Evolutionary conservation across 1,284 basidiomycete genomes (phyloP), one percentile per base, ranked within the genome.

Genomic region (Papiliotrema flavescens): DNA sequence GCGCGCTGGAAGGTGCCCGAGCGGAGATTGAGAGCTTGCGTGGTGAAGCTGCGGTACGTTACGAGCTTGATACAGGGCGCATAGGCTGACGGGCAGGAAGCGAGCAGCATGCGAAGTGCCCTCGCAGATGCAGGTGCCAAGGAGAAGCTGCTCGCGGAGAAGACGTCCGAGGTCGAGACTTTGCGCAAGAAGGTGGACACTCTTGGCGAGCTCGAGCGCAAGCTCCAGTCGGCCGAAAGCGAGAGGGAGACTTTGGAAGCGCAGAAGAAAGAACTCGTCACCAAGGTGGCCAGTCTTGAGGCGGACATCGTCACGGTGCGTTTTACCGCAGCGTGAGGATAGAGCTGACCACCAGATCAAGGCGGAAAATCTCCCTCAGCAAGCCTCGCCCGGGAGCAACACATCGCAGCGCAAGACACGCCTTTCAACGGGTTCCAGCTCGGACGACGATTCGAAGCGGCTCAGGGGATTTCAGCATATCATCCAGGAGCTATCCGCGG

Each of bases 11-110:
- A 76, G 87, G 86, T 66, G 89, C 93, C n/a, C 80, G 89, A 49
- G 89, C 88, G 9, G 95, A 98, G 72, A 87, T 97, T 23, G 94
- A 98, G 77, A 79, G 80, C 2, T 75, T 96, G 51, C 81, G 93
- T 54, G 79, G 82, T 32, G 92, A 96, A 62, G 78, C 89, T 49
- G 80, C 83, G 34, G 89, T 90, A 71, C 79, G 3, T 54, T 34
- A 23, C 13, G 19, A 17, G 7, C 22, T 50, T 23, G 32, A 32
- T 5, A 15, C 11, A n/a, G 35, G 2, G 44, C 14, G 35, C n/a
- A 15, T 11, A n/a, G 49, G 49, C 52, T 60, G 48, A 57, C 70
- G 37, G 65, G 69, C 32, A 78, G 79, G 67, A 71, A 24, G 65
- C 71, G 22, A 57, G 64, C 47, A 61, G 59, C 43, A 55, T 79